Percentiles rank a stretch among this genome's conserved stretches.
Evolutionary conservation across 1,284 basidiomycete genomes (phyloP).

Genomic region (Trametes versicolor): DNA sequence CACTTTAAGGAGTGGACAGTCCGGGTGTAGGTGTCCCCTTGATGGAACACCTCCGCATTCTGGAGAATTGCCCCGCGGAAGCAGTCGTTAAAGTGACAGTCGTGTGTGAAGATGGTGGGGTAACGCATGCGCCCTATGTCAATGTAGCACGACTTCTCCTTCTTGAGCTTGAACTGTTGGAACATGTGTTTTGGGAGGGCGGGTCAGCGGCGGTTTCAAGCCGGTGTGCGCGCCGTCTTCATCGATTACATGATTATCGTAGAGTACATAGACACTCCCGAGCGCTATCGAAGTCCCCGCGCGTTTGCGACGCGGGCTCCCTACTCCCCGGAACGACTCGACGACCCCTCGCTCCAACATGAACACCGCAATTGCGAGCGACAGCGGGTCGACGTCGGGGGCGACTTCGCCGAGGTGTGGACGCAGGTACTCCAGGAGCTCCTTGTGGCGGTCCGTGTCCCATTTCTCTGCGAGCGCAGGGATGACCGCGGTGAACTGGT

Average conservation of each 20-base stretch:
- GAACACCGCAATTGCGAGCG: constrained; percentile 19
- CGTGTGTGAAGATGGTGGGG: constrained; percentile 10
- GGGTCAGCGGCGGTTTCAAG: too few species aligned
- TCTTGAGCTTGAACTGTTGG: neutral
- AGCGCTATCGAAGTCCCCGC: too few species aligned
- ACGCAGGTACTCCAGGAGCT: constrained; percentile 2
- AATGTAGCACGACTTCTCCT: neutral
- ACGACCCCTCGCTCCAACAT: too few species aligned
- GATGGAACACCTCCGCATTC: neutral
- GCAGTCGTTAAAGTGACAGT: neutral
- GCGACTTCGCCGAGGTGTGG: neutral
- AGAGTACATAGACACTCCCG: too few species aligned
- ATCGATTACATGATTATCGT: too few species aligned
- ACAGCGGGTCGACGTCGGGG: constrained; percentile 8
- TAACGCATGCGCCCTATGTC: neutral
- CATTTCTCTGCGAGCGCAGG: constrained; percentile 1
- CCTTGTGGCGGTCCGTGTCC: neutral
- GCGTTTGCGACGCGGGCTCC: too few species aligned
- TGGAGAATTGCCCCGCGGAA: neutral
- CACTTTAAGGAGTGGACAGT: neutral
- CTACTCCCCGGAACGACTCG: too few species aligned
- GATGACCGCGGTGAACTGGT: constrained; percentile 1
- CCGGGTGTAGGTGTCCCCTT: neutral
- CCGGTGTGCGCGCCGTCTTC: too few species aligned
- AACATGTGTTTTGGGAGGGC: too few species aligned